Evolutionary conservation across 441 rosid genomes (phyloP).

Genomic region (Lagerstroemia fauriei): DNA sequence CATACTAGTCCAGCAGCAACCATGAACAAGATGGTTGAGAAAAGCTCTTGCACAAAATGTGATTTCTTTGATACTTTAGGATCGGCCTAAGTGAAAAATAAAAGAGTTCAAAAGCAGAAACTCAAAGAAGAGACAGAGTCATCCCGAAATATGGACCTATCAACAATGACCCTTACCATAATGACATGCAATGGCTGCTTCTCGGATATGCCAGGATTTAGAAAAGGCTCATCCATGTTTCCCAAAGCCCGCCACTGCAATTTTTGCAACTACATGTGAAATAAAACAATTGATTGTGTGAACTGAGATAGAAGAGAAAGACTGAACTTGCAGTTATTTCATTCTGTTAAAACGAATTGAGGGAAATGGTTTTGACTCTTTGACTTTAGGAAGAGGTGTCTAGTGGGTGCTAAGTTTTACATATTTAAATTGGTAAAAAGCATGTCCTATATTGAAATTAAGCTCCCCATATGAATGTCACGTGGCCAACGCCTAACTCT

Average conservation of each 20-base stretch:
- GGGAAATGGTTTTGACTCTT: too few species aligned
- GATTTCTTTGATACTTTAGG: slow-evolving; percentile 79
- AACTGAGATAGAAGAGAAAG: not conserved
- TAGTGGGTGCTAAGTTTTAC: not conserved
- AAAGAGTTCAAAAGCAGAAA: not conserved
- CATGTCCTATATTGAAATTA: not conserved
- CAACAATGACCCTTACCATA: slow-evolving; percentile 52
- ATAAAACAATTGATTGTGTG: slow-evolving; percentile 6
- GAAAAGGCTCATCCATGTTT: slow-evolving; percentile 57
- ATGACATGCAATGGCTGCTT: slow-evolving; percentile 91
- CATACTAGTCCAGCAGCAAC: slow-evolving; percentile 78
- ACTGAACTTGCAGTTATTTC: not conserved
- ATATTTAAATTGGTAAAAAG: not conserved
- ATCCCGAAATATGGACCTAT: not conserved
- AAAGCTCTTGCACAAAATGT: slow-evolving; percentile 75
- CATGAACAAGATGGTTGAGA: slow-evolving; percentile 82
- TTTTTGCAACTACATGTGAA: slow-evolving; percentile 70
- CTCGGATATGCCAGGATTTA: slow-evolving; percentile 83
- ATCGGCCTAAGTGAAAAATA: slow-evolving; percentile 58
- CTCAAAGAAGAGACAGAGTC: not conserved
- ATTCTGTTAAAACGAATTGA: not conserved
- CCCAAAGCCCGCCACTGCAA: slow-evolving; percentile 81
- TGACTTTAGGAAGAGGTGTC: slow-evolving; percentile 57
- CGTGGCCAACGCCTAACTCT: too few species aligned
- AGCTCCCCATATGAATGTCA: too few species aligned